These are phyloP conservation scores for Alternaria conjuncta DNA, from an alignment of 2,329 filamentous ascomycete species.

Conservation along the genomic window DNA sequence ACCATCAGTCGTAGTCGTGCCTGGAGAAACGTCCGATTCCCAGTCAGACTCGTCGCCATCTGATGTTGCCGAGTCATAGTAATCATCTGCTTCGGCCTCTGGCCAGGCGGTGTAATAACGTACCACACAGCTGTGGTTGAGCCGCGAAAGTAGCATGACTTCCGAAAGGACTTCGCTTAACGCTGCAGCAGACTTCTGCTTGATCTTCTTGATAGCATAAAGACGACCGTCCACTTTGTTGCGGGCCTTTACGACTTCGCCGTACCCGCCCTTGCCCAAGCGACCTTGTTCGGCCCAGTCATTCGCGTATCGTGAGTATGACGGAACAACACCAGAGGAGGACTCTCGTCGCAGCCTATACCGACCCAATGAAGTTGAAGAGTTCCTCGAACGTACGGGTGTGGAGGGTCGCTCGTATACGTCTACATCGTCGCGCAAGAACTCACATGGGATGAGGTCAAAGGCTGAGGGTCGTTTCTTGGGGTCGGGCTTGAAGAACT, in stretches of 20 bases:
- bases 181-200: conserved; percentile 74
- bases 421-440: conserved; percentile 58
- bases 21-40: conserved; percentile 35
- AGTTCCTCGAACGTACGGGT: conserved; percentile 45
- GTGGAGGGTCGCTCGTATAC: conserved; percentile 46
- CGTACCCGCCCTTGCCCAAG: conserved; percentile 92
- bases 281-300: conserved; percentile 92
- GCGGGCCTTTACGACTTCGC: conserved; percentile 92
- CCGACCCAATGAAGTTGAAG: conserved; percentile 45
- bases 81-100: conserved; percentile 64
- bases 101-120: conserved; percentile 97
- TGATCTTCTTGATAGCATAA: conserved; percentile 97
- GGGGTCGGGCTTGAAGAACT: conserved; percentile 83
- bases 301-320: conserved; percentile 78
- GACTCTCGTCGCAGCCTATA: conserved; percentile 45
- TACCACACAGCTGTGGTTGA: conserved; percentile 88
- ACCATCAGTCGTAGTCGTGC: conserved; percentile 27
- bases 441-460: conserved; percentile 66
- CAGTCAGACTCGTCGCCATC: conserved; percentile 35
- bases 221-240: conserved; percentile 93
- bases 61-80: conserved; percentile 34
- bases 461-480: conserved; percentile 88
- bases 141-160: conserved; percentile 85
- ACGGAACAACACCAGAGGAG: conserved; percentile 35
- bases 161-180: conserved; percentile 84